Evolutionary conservation across 2,329 filamentous ascomycete species (phyloP), one percentile per base, ranked within the genome.

Genomic region (Metarhizium guizhouense): DNA sequence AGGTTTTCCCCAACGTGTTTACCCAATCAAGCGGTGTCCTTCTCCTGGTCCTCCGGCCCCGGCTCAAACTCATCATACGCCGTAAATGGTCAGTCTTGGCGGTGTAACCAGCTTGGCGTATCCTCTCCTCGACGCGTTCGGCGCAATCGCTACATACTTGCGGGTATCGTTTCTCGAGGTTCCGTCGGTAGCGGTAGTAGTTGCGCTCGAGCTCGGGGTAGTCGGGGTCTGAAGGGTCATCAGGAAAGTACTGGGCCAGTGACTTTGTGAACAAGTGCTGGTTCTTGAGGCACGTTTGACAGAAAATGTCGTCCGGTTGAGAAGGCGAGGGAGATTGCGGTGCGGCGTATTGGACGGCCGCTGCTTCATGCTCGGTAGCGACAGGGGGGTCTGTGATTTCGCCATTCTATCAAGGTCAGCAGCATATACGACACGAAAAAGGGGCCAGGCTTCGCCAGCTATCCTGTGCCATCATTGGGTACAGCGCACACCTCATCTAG

Each of bases 321-420:
- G 66, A 61, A 4, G 65, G 55, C 20, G 16, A 57, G 53, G 49
- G 63, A 55, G 62, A 74, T 61, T 59, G 72, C 72, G 50, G 74
- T 64, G 53, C 72, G 53, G 75, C 79, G 67, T 76, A 85, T 56
- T 73, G 70, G n/a, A 72, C 66, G 43, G 68, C 65, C 58, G 71
- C 67, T 54, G 74, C 67, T 64, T 74, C 68, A 58, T 70, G 60
- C 63, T 73, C 57, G 57, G 82, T 81, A 20, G 79, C 73, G 29
- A 85, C 77, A 2, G 90, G 91, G 30, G 92, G 90, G 70, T 99
- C 93, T 55, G 89, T 87, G 61, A 97, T 94, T 52, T 95, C 85
- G 65, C 93, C 93, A 68, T 90, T 83, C 88, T 94, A 65, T n/a
- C 20, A 52, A 40, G 29, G 34, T 45, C 11, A 29, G 14, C 16